Evolutionary conservation across 441 rosid species (phyloP).

Genomic region (Bocquillonia castaneifolia): DNA sequence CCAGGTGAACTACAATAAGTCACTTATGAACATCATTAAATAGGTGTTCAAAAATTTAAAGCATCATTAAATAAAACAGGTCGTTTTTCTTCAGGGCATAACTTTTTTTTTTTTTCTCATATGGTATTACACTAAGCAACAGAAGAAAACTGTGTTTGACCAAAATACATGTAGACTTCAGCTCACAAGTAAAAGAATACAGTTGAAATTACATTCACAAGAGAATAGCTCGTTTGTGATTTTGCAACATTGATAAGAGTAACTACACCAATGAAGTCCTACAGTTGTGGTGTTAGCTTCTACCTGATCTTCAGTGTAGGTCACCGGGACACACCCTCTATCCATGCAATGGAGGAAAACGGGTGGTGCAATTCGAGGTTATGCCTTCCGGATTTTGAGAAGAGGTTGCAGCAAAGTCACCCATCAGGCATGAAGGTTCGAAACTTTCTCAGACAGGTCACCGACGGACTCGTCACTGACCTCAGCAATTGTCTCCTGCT

Average conservation of each 20-base stretch:
- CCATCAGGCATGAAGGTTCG: constrained; percentile 40
- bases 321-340: constrained; percentile 10
- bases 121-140: background rate
- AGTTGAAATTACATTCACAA: background rate
- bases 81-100: background rate
- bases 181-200: constrained; percentile 1
- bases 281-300: constrained; percentile 20
- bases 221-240: constrained; percentile 9
- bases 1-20: too few relatives aligned
- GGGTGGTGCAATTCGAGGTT: background rate
- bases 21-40: too few relatives aligned
- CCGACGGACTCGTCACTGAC: constrained; percentile 40
- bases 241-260: background rate
- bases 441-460: constrained; percentile 52
- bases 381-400: constrained; percentile 16
- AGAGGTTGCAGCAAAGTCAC: background rate
- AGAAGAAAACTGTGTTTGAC: background rate
- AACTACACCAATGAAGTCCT: constrained; percentile 15
- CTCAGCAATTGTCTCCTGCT: constrained; percentile 51
- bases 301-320: constrained; percentile 16
- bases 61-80: background rate
- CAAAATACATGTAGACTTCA: constrained; percentile 7
- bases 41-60: too few relatives aligned
- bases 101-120: background rate
- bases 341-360: constrained; percentile 10